Percentiles rank a stretch among this genome's conserved stretches.
These are phyloP conservation scores for Trapa incisa DNA, from an alignment of 345 rosid species.

Conservation along the genomic window DNA sequence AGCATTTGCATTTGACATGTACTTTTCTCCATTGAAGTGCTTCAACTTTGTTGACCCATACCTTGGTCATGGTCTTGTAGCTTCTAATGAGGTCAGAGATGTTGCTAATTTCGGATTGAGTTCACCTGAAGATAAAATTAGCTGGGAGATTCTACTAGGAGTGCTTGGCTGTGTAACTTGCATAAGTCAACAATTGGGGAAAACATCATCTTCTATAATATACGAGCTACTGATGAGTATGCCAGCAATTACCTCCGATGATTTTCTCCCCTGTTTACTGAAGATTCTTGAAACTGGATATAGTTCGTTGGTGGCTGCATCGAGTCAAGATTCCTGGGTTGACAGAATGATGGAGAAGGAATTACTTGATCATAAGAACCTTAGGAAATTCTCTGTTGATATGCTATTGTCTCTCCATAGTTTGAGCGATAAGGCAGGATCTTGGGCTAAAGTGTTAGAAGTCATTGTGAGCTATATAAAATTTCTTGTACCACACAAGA, in stretches of 20 bases:
- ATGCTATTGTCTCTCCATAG: slow-evolving; percentile 60
- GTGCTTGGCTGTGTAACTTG: slow-evolving; percentile 45
- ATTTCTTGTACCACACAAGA: slow-evolving; percentile 64
- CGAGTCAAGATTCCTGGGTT: slow-evolving; percentile 35
- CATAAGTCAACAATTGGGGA: slow-evolving; percentile 72
- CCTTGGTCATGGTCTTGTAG: slow-evolving; percentile 24
- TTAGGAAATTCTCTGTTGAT: slow-evolving; percentile 62
- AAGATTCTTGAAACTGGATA: slow-evolving; percentile 78
- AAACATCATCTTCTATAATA: slow-evolving; percentile 57
- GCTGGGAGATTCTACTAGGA: slow-evolving; percentile 50
- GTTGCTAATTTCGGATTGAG: slow-evolving; percentile 29
- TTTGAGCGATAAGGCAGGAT: slow-evolving; percentile 47
- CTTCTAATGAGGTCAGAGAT: slow-evolving; percentile 37
- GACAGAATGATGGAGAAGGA: slow-evolving; percentile 61
- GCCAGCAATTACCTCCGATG: slow-evolving; percentile 52
- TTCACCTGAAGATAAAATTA: slow-evolving; percentile 27
- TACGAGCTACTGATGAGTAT: slow-evolving; percentile 59
- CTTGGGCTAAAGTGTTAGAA: slow-evolving; percentile 65
- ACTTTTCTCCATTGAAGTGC: not conserved
- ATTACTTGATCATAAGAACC: slow-evolving; percentile 49
- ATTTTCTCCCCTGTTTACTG: slow-evolving; percentile 53
- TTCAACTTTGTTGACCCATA: slow-evolving; percentile 1
- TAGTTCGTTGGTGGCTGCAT: slow-evolving; percentile 30
- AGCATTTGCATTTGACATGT: not conserved
- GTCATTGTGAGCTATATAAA: slow-evolving; percentile 51